These are phyloP conservation scores for Acacia confusa DNA, from an alignment of 306 rosid species.

Conservation along the genomic window DNA sequence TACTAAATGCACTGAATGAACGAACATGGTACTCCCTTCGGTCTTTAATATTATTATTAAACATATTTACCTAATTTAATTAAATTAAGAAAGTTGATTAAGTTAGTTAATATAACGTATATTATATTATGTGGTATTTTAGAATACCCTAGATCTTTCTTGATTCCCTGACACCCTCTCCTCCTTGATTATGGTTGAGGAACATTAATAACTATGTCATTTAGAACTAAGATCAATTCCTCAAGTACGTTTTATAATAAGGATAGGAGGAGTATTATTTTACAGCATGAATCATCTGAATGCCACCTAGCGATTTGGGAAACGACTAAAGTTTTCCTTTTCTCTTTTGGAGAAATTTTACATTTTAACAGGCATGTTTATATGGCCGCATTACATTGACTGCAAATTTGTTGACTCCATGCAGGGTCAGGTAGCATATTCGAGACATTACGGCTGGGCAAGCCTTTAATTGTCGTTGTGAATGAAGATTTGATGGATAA, in stretches of 20 bases:
- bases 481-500: slow-evolving; percentile 95
- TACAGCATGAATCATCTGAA: background rate
- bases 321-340: background rate
- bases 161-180: too few relatives aligned
- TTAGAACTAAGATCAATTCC: too few relatives aligned
- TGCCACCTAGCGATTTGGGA: background rate
- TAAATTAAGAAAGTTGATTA: too few relatives aligned
- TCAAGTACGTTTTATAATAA: too few relatives aligned
- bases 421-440: slow-evolving; percentile 93
- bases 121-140: too few relatives aligned
- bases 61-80: too few relatives aligned
- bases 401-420: background rate
- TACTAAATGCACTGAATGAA: background rate
- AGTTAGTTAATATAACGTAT: too few relatives aligned
- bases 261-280: background rate
- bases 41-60: too few relatives aligned
- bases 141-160: too few relatives aligned
- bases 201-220: too few relatives aligned
- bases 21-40: background rate
- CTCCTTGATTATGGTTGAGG: too few relatives aligned
- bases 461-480: slow-evolving; percentile 77
- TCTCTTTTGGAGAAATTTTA: background rate
- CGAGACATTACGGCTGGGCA: slow-evolving; percentile 64
- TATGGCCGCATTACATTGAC: background rate
- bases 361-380: background rate